Base-by-base conservation (phyloP, 331 rosid species). In the Malus hybrid region DNA sequence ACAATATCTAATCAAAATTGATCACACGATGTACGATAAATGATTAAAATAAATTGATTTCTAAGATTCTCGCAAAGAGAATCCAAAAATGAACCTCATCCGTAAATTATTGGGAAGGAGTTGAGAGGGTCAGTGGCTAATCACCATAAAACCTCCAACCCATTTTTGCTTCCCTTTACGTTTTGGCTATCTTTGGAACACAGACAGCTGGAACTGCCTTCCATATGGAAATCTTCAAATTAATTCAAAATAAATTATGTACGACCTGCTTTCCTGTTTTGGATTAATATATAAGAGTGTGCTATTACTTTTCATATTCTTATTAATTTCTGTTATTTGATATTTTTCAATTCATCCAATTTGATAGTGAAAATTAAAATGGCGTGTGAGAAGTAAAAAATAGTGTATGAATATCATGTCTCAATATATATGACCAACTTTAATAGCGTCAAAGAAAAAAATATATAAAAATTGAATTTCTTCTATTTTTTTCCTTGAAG, bases 371-470 rank as follows among this genome's bases (percentile, higher is more conserved):
- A 39, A 39, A 39, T 39, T 39, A 0, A 9, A 39, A 39, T 39
- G 1, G 0, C 2, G 1, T 39, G 12, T 39, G 12, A 39, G 12
- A 39, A 39, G 1, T 39, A 39, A 39, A 39, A 39, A 39, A 0
- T 0, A 0, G 1, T 39, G 1, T 39, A 1, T 39, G 11, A 0
- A 39, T 39, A 39, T 9, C 44, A 9, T 0, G 12, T 39, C 44
- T 9, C 4, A 39, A 39, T 39, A 39, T 39, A 9, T 9, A 39
- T 39, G 44, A n/a, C 13, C 62, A 56, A 56, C 63, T 57, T 57
- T 57, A 57, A 57, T 20, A 6, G 14, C 10, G 13, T 0, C 12
- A 22, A 19, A 57, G 5, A 56, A 20, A 1, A 52, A 18, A 54
- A n/a, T 6, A 20, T 20, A 39, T 56, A 57, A 4, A 24, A 20